phyloP scores from a whole-genome alignment of 2,329 filamentous ascomycete genomes.

The Zymoseptoria brevis region DNA sequence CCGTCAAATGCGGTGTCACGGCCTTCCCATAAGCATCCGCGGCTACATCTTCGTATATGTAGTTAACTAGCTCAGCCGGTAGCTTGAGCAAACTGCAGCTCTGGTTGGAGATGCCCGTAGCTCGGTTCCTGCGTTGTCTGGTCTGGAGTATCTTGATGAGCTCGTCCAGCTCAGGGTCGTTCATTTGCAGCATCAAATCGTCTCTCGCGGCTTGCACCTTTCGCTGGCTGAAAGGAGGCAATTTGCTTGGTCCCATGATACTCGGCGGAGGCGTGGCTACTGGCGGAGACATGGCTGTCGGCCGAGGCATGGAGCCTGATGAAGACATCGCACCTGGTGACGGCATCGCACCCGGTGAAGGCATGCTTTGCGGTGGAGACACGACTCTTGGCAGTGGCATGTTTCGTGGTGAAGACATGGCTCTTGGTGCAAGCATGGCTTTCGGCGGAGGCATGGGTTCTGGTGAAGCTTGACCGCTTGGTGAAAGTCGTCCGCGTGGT shows the following conservation, averaged over 20 bases:
- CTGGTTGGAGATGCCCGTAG: not conserved
- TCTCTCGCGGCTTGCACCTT: not conserved
- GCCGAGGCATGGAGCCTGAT: too few species aligned
- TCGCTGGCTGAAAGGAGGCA: not conserved
- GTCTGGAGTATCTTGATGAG: not conserved
- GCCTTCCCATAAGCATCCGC: not conserved
- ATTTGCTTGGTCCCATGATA: not conserved
- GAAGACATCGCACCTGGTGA: too few species aligned
- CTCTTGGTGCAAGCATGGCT: not conserved
- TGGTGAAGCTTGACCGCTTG: not conserved
- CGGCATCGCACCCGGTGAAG: too few species aligned
- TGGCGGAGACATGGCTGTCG: too few species aligned
- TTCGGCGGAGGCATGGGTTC: not conserved
- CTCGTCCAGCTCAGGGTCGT: not conserved
- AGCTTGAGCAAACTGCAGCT: not conserved
- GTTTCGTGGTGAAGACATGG: not conserved
- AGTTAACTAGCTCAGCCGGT: not conserved
- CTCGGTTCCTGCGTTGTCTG: not conserved
- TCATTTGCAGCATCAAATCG: not conserved
- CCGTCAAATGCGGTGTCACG: too few species aligned
- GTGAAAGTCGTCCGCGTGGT: not conserved
- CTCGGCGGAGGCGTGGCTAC: not conserved
- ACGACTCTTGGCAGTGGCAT: too few species aligned
- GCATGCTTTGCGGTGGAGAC: too few species aligned
- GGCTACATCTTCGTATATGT: conserved; percentile 1